A percentile compares a stretch with the other conserved stretches of the same genome.
These are phyloP conservation scores for Penicillium italicum DNA, from an alignment of 2,329 filamentous ascomycete species.

Conservation along the genomic window DNA sequence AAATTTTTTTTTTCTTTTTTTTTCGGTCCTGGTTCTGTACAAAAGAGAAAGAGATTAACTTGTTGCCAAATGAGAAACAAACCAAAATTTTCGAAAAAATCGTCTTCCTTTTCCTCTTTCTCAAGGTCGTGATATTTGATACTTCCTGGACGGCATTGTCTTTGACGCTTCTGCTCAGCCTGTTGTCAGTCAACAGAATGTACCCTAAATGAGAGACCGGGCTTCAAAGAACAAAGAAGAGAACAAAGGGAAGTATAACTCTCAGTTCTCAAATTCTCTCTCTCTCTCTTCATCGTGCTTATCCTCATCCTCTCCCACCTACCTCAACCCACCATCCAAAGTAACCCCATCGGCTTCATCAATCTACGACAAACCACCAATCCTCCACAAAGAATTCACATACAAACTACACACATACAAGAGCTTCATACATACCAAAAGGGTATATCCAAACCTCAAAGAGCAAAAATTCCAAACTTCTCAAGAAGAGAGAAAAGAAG, in stretches of 20 bases:
- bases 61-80: conserved; percentile 21
- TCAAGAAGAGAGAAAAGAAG: background rate
- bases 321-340: background rate
- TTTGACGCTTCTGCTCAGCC: background rate
- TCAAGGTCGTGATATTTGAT: background rate
- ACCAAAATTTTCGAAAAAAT: conserved; percentile 18
- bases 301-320: background rate
- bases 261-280: background rate
- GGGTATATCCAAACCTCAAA: background rate
- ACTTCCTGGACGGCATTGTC: background rate
- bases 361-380: background rate
- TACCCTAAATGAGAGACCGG: background rate
- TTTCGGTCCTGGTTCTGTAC: conserved; percentile 20
- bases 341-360: background rate
- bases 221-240: background rate
- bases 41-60: conserved; percentile 21
- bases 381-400: background rate
- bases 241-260: background rate
- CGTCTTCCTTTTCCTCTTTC: background rate
- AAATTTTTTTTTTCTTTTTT: conserved; percentile 18
- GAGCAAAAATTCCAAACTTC: background rate
- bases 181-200: background rate
- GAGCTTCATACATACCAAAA: background rate
- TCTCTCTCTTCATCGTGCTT: background rate
- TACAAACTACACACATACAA: background rate